Evolutionary conservation across 495 filamentous ascomycete genomes (phyloP).

Genomic region (Neurospora africana): DNA sequence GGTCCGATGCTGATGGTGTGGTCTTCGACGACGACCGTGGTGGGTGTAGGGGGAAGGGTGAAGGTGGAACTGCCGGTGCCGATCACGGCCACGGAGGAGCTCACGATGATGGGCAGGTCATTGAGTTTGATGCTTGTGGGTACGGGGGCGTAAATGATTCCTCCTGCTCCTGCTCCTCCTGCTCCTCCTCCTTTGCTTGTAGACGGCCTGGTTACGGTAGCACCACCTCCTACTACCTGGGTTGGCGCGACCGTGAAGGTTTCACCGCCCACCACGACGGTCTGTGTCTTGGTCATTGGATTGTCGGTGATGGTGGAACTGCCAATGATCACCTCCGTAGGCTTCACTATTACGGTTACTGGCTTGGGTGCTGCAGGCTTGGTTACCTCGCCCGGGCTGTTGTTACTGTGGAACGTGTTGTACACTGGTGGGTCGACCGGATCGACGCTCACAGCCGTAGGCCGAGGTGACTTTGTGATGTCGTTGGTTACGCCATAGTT

Average conservation of each 20-base stretch:
- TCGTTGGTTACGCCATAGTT: constrained; percentile 30
- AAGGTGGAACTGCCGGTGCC: constrained; percentile 30
- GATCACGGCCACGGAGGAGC: constrained; percentile 33
- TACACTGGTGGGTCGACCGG: constrained; percentile 23
- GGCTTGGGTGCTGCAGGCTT: constrained; percentile 4
- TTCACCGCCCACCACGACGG: constrained; percentile 27
- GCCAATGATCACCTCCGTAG: constrained; percentile 32
- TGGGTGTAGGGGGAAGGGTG: constrained; percentile 20
- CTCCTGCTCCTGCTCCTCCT: constrained; percentile 1
- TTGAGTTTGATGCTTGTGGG: constrained; percentile 28
- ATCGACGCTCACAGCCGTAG: constrained; percentile 12
- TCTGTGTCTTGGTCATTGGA: constrained; percentile 22
- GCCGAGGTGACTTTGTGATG: neutral
- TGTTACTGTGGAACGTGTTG: constrained; percentile 5
- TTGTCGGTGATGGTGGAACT: constrained; percentile 31
- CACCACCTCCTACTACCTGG: constrained; percentile 27
- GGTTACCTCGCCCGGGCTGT: constrained; percentile 1
- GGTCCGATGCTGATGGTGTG: constrained; percentile 40
- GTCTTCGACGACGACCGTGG: constrained; percentile 17
- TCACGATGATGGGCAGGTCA: constrained; percentile 31
- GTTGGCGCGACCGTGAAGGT: constrained; percentile 36
- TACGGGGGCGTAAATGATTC: constrained; percentile 15
- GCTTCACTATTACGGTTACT: constrained; percentile 29
- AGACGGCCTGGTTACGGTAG: constrained; percentile 27
- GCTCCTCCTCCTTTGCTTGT: neutral